Percentiles rank a stretch among this genome's conserved stretches.
These are phyloP conservation scores for Cardiospermum halicacabum DNA, from an alignment of 345 rosid species.

Conservation along the genomic window DNA sequence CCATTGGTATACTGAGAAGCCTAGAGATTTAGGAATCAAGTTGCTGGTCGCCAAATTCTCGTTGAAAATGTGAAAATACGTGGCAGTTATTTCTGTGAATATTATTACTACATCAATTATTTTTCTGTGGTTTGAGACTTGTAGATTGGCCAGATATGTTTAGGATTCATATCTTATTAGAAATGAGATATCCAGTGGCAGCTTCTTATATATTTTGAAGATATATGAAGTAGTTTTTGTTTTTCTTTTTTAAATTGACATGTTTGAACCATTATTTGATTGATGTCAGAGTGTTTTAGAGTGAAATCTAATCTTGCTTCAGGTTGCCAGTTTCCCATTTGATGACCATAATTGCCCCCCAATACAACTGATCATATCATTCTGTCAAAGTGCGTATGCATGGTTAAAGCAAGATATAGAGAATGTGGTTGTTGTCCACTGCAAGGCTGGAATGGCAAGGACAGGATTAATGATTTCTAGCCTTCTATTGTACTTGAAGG, in stretches of 20 bases:
- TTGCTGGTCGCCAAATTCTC: background rate
- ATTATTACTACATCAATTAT: background rate
- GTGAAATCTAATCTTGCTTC: constrained; percentile 26
- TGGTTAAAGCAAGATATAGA: constrained; percentile 92
- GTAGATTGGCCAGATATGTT: background rate
- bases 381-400: constrained; percentile 81
- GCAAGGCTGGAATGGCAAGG: constrained; percentile 96
- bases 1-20: background rate
- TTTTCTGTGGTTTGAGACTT: background rate
- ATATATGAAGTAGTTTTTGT: too few relatives aligned
- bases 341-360: constrained; percentile 93
- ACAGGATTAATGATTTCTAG: constrained; percentile 91
- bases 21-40: background rate
- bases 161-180: background rate
- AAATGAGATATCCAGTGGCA: background rate
- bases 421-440: constrained; percentile 89
- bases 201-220: background rate
- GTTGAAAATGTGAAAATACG: background rate
- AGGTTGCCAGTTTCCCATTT: constrained; percentile 92
- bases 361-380: constrained; percentile 64
- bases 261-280: too few relatives aligned
- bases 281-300: too few relatives aligned
- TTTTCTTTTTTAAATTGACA: too few relatives aligned
- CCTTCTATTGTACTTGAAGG: constrained; percentile 77
- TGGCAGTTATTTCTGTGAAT: background rate